Conservation (phyloP, 2,329 filamentous ascomycete genomes). For the Dactylellina parvicollis region DNA sequence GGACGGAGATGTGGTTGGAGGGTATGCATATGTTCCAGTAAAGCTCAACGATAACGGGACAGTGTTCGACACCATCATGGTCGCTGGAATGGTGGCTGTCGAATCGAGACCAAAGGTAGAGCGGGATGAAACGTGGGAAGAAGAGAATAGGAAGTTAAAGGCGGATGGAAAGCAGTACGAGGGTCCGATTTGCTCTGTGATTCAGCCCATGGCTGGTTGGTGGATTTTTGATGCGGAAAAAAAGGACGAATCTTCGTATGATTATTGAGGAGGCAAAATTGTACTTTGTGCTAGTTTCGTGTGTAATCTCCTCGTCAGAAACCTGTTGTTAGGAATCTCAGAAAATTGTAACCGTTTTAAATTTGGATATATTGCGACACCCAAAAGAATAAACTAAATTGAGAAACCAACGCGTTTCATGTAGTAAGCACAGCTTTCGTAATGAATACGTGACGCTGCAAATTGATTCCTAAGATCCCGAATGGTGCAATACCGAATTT, state of each 20-base stretch:
- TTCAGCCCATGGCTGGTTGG: conserved; percentile 45
- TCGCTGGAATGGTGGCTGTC: conserved; percentile 59
- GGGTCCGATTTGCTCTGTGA: conserved; percentile 24
- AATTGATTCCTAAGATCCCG: too few relatives aligned
- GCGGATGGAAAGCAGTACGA: conserved; percentile 17
- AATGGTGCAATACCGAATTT: not conserved
- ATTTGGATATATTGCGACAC: not conserved
- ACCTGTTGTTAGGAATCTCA: too few relatives aligned
- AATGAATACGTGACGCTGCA: too few relatives aligned
- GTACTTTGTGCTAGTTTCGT: too few relatives aligned
- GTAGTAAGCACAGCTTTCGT: too few relatives aligned
- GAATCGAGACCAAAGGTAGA: conserved; percentile 35
- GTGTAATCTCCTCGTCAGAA: too few relatives aligned
- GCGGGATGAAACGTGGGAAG: conserved; percentile 45
- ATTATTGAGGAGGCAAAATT: too few relatives aligned
- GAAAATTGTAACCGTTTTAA: too few relatives aligned
- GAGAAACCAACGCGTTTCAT: not conserved
- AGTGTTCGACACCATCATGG: conserved; percentile 56
- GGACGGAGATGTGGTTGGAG: conserved; percentile 58
- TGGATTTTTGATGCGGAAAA: conserved; percentile 32
- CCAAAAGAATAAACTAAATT: not conserved
- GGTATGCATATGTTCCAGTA: conserved; percentile 59
- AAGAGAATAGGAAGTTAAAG: conserved; percentile 16
- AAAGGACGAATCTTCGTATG: too few relatives aligned
- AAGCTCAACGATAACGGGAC: conserved; percentile 59